Conservation (phyloP, 1,284 basidiomycete genomes). For the Sporisorium sorghi region DNA sequence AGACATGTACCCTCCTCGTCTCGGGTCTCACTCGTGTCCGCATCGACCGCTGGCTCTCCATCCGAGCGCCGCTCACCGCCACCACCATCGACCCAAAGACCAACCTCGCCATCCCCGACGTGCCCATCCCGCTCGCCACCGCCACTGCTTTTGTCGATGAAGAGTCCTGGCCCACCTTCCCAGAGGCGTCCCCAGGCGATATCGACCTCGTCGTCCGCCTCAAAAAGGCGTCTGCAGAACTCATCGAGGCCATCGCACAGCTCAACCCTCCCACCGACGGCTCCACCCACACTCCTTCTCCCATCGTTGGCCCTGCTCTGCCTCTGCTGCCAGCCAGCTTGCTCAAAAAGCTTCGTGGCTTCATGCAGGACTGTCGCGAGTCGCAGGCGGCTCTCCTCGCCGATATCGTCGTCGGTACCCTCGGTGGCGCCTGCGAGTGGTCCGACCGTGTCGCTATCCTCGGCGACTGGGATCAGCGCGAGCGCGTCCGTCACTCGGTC, state of each 20-base stretch:
- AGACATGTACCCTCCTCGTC: constrained; percentile 64
- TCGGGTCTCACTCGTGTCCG: constrained; percentile 63
- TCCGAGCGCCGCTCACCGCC: constrained; percentile 59
- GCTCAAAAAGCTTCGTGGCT: constrained; percentile 55
- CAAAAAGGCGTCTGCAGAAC: constrained; percentile 49
- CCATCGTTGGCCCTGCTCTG: constrained; percentile 50
- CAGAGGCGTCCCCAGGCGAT: constrained; percentile 45
- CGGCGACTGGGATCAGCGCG: constrained; percentile 57
- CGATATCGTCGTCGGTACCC: constrained; percentile 64
- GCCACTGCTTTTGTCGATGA: constrained; percentile 59
- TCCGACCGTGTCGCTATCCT: constrained; percentile 62
- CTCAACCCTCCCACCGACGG: constrained; percentile 37
- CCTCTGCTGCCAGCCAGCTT: constrained; percentile 62
- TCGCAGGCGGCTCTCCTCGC: constrained; percentile 56
- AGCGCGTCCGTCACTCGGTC: constrained; percentile 57
- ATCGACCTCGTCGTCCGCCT: constrained; percentile 51
- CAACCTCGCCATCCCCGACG: constrained; percentile 58
- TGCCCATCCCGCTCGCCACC: constrained; percentile 60
- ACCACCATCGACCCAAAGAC: constrained; percentile 59
- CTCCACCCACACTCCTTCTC: constrained; percentile 28
- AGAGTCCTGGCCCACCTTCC: constrained; percentile 47
- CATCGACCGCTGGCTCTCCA: constrained; percentile 63
- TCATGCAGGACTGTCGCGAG: constrained; percentile 59
- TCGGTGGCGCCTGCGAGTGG: constrained; percentile 68
- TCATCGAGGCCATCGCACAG: constrained; percentile 57